Evolutionary conservation across 148 eudicot genomes (phyloP).

Genomic region (Amaranthus palmeri): DNA sequence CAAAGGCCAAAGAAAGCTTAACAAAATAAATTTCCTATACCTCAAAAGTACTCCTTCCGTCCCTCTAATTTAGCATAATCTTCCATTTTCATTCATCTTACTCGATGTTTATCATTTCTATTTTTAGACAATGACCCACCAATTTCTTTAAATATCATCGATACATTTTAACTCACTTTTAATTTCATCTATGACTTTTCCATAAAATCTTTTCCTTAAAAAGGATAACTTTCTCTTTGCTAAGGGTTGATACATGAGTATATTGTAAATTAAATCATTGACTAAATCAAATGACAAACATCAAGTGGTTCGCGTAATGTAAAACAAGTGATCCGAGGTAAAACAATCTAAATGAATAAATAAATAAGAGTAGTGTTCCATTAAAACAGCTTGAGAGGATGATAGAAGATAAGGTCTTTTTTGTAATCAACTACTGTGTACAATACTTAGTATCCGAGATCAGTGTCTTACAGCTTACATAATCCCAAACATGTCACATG

Average conservation of each 20-base stretch:
- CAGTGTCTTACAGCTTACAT: conserved; percentile 2
- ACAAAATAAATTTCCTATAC: too few species aligned
- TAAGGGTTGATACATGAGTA: background rate
- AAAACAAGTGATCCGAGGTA: conserved; percentile 4
- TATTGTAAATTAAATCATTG: conserved; percentile 5
- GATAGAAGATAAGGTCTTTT: conserved; percentile 17
- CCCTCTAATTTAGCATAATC: too few species aligned
- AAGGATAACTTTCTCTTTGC: too few species aligned
- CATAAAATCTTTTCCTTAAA: too few species aligned
- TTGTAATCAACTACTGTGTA: conserved; percentile 7
- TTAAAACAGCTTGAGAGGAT: conserved; percentile 24
- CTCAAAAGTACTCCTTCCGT: too few species aligned
- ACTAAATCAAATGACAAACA: conserved; percentile 9
- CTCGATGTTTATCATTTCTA: too few species aligned
- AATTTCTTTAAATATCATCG: conserved; percentile 9
- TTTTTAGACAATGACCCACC: background rate
- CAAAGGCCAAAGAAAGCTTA: too few species aligned
- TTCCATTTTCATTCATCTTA: too few species aligned
- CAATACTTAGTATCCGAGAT: conserved; percentile 14
- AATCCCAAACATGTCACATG: conserved; percentile 10
- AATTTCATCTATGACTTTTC: background rate
- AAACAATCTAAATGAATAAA: conserved; percentile 2
- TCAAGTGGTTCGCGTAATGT: conserved; percentile 27
- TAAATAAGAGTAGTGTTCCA: background rate
- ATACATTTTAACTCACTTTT: background rate